phyloP scores from a whole-genome alignment of 495 filamentous ascomycete species.

The Collariella sp. region DNA sequence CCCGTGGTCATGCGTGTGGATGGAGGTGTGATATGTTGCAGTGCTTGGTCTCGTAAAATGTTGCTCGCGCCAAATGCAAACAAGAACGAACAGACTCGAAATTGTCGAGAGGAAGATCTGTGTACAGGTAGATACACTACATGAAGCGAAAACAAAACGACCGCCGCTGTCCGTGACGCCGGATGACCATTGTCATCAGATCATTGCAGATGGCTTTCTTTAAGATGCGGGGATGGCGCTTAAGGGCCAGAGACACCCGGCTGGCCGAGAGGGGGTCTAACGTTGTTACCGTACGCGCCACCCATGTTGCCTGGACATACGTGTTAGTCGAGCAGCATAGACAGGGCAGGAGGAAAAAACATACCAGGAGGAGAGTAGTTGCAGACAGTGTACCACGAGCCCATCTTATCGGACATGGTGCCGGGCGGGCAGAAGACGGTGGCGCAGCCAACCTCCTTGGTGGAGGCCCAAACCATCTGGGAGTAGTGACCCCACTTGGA shows the following conservation, averaged over 20 bases:
- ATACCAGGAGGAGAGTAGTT: slow-evolving; percentile 71
- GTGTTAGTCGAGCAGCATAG: slow-evolving; percentile 17
- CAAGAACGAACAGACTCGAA: background rate
- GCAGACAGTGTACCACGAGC: slow-evolving; percentile 66
- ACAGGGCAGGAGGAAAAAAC: slow-evolving; percentile 2
- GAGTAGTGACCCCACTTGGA: slow-evolving; percentile 75
- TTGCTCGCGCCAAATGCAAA: background rate
- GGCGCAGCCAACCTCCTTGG: slow-evolving; percentile 65
- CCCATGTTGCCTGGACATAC: slow-evolving; percentile 52
- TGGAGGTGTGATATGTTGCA: background rate
- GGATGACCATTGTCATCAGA: background rate
- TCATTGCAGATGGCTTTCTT: background rate
- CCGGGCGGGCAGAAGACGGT: slow-evolving; percentile 45
- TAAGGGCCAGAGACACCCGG: slow-evolving; percentile 5
- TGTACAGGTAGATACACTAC: slow-evolving; percentile 25
- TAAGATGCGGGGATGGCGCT: background rate
- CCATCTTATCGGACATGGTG: slow-evolving; percentile 33
- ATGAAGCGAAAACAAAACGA: slow-evolving; percentile 28
- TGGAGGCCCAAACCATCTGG: slow-evolving; percentile 80
- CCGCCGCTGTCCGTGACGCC: slow-evolving; percentile 7
- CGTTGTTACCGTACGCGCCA: slow-evolving; percentile 56
- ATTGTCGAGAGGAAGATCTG: slow-evolving; percentile 7
- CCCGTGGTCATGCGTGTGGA: background rate
- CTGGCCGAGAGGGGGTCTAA: slow-evolving; percentile 43
- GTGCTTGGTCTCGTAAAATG: background rate